A percentile compares a stretch with the other conserved stretches of the same genome.
These are phyloP conservation scores for Nannizzia gypsea DNA, from an alignment of 2,329 filamentous ascomycete genomes.

Conservation along the genomic window DNA sequence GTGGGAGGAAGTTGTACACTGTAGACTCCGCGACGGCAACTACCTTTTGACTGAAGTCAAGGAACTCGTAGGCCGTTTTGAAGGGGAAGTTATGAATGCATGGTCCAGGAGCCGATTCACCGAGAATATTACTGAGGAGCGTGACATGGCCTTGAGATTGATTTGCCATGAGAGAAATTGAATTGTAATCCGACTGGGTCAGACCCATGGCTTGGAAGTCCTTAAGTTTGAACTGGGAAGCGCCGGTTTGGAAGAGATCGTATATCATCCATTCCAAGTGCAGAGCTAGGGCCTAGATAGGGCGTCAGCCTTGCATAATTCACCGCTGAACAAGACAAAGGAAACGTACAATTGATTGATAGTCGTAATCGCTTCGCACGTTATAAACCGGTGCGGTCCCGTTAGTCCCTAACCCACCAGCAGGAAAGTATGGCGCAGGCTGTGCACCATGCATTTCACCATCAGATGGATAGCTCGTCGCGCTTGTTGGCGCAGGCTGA, in stretches of 20 bases:
- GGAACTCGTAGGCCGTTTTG: constrained; percentile 59
- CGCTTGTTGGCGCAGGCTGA: constrained; percentile 47
- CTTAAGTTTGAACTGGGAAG: constrained; percentile 54
- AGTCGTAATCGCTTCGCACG: constrained; percentile 72
- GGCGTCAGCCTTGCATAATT: background rate
- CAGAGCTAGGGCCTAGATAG: constrained; percentile 47
- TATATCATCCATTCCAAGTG: constrained; percentile 81
- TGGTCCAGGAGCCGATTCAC: constrained; percentile 55
- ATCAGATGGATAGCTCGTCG: constrained; percentile 59
- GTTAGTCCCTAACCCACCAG: constrained; percentile 64
- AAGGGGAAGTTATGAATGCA: constrained; percentile 76
- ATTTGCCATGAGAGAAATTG: constrained; percentile 65
- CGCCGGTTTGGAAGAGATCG: constrained; percentile 67
- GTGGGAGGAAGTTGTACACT: constrained; percentile 68
- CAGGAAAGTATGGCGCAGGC: constrained; percentile 60
- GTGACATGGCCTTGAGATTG: constrained; percentile 71
- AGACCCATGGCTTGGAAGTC: constrained; percentile 61
- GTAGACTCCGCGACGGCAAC: constrained; percentile 69
- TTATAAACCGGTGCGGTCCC: constrained; percentile 65
- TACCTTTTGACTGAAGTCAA: constrained; percentile 79
- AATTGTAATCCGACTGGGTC: constrained; percentile 53
- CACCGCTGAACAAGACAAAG: background rate
- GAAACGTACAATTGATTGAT: constrained; percentile 51
- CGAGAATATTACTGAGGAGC: constrained; percentile 65
- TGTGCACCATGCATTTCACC: constrained; percentile 54